Conservation (phyloP, 2,329 filamentous ascomycete species). For the Elsinoe arachidis region DNA sequence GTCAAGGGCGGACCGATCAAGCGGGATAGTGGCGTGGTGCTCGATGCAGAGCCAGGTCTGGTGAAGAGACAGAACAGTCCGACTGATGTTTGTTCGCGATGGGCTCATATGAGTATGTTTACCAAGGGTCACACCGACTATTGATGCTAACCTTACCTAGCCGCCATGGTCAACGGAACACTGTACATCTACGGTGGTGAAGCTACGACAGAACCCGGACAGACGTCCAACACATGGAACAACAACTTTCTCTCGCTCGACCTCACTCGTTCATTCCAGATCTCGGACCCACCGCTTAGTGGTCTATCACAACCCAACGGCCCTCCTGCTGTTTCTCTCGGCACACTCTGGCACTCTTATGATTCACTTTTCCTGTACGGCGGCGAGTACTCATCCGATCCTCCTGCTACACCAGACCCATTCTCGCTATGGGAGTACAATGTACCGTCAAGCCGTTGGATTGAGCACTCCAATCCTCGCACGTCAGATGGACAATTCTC, state of each 20-base stretch:
- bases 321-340: constrained; percentile 61
- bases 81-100: constrained; percentile 54
- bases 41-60: constrained; percentile 15
- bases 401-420: constrained; percentile 46
- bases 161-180: constrained; percentile 63
- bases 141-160: constrained; percentile 28
- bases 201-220: constrained; percentile 48
- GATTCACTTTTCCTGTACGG: constrained; percentile 65
- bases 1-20: constrained; percentile 25
- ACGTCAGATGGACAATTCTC: constrained; percentile 58
- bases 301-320: constrained; percentile 58
- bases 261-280: constrained; percentile 63
- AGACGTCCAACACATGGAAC: constrained; percentile 61
- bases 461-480: constrained; percentile 50
- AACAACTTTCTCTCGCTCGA: constrained; percentile 67
- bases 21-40: constrained; percentile 9
- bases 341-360: constrained; percentile 68
- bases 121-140: neutral
- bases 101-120: constrained; percentile 52
- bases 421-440: constrained; percentile 64
- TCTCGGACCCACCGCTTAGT: constrained; percentile 52
- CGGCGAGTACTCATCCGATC: constrained; percentile 61
- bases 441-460: constrained; percentile 52
- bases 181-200: constrained; percentile 69
- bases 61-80: constrained; percentile 38